These are phyloP conservation scores for Stentor roeselii DNA, from an alignment of 73 alveolate species.

Conservation along the genomic window DNA sequence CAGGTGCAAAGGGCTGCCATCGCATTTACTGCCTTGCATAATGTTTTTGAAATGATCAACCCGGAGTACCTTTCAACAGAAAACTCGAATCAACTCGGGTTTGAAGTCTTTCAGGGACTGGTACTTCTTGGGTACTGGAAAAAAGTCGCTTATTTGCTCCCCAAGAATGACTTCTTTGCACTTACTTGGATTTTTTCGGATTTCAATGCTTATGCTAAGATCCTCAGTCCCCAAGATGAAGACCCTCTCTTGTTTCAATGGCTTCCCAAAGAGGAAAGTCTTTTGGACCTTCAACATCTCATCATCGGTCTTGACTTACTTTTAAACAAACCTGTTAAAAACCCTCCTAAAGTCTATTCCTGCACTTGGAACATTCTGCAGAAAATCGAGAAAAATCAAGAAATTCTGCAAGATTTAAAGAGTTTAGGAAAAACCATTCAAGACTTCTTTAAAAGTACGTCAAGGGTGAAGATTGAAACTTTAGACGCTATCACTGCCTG, in stretches of 20 bases:
- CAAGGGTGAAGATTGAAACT: too few relatives aligned
- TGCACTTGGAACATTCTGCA: too few relatives aligned
- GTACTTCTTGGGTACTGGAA: constrained; percentile 49
- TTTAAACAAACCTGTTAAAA: too few relatives aligned
- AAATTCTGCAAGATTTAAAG: too few relatives aligned
- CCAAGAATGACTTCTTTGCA: constrained; percentile 27
- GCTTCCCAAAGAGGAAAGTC: neutral
- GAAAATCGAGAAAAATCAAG: too few relatives aligned
- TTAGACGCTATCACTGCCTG: too few relatives aligned
- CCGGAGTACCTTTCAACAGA: constrained; percentile 59
- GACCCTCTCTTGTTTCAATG: neutral
- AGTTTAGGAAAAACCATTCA: too few relatives aligned
- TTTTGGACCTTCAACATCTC: too few relatives aligned
- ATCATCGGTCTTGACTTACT: too few relatives aligned
- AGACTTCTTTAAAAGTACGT: too few relatives aligned
- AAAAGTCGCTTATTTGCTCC: constrained; percentile 39
- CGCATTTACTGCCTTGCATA: constrained; percentile 82
- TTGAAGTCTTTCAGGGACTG: constrained; percentile 24
- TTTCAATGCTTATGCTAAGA: neutral
- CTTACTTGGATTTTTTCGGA: constrained; percentile 39
- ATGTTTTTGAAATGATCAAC: constrained; percentile 68
- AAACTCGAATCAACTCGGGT: constrained; percentile 24
- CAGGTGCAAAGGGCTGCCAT: constrained; percentile 55
- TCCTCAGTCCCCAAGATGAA: neutral
- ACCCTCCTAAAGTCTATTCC: too few relatives aligned